Percentiles rank a stretch among this genome's conserved stretches.
phyloP scores from a whole-genome alignment of 2,329 filamentous ascomycete genomes.

The Polytolypa hystricis region DNA sequence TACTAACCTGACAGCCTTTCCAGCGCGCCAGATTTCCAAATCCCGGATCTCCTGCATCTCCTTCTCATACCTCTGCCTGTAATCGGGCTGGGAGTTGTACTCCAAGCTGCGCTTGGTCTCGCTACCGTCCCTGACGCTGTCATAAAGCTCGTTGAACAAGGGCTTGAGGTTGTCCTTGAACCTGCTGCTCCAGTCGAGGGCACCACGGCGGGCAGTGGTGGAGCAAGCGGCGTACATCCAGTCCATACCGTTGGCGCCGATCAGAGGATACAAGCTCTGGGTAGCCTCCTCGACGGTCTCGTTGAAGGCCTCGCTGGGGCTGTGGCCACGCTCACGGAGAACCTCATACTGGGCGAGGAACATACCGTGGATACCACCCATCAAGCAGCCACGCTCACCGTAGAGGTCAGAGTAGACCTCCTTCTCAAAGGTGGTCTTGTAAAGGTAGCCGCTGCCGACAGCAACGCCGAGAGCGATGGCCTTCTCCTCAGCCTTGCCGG shows the following conservation, averaged over 20 bases:
- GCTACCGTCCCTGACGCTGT: slow-evolving; percentile 76
- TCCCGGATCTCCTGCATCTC: slow-evolving; percentile 98
- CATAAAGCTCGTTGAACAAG: slow-evolving; percentile 95
- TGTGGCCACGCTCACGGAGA: slow-evolving; percentile 95
- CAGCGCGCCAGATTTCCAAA: slow-evolving; percentile 97
- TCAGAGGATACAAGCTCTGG: slow-evolving; percentile 93
- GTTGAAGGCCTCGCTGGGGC: slow-evolving; percentile 98
- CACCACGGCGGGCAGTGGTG: slow-evolving; percentile 93
- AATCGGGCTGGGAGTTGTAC: slow-evolving; percentile 92
- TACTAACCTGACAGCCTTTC: slow-evolving; percentile 88
- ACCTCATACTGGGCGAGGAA: slow-evolving; percentile 99
- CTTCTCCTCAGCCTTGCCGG: slow-evolving; percentile 96
- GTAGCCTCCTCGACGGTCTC: slow-evolving; percentile 99
- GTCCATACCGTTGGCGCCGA: slow-evolving; percentile 97
- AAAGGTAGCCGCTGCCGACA: slow-evolving; percentile 95
- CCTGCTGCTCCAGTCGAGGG: slow-evolving; percentile 93
- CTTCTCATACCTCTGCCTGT: slow-evolving; percentile 92
- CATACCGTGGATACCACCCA: slow-evolving; percentile 99
- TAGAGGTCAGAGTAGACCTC: slow-evolving; percentile 99
- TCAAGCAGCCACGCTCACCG: slow-evolving; percentile 98
- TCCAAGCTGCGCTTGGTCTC: slow-evolving; percentile 96
- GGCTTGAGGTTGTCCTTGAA: slow-evolving; percentile 99
- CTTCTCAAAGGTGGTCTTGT: slow-evolving; percentile 99
- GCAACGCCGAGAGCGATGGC: slow-evolving; percentile 93
- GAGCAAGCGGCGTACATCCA: slow-evolving; percentile 99